These are phyloP conservation scores for Quercus engelmannii DNA, from an alignment of 306 rosid genomes.

Conservation along the genomic window DNA sequence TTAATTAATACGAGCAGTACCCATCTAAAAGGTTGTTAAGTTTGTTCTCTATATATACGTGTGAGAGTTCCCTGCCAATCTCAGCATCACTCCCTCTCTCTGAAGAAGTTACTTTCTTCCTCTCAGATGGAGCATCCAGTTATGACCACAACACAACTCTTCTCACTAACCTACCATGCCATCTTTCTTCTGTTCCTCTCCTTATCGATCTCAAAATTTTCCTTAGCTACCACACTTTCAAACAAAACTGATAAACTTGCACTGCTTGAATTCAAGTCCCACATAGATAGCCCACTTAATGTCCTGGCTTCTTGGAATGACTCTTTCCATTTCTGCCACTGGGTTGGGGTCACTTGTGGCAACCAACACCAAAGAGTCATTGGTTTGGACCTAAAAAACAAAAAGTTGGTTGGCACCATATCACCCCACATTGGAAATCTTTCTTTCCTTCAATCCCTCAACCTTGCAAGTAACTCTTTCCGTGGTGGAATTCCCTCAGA, in stretches of 20 bases:
- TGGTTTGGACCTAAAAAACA: not conserved
- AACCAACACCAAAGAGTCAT: slow-evolving; percentile 8
- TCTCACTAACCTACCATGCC: not conserved
- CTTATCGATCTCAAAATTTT: not conserved
- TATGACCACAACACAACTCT: not conserved
- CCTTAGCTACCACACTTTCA: not conserved
- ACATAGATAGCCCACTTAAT: not conserved
- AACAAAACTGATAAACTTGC: slow-evolving; percentile 1
- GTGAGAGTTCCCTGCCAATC: too few relatives aligned
- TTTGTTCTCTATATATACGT: too few relatives aligned
- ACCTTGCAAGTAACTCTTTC: not conserved
- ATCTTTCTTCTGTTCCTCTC: not conserved
- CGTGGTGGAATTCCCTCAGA: not conserved
- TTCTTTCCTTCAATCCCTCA: not conserved
- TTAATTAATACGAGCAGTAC: too few relatives aligned
- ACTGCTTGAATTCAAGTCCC: slow-evolving; percentile 6
- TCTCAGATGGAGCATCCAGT: not conserved
- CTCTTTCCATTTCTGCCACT: slow-evolving; percentile 11
- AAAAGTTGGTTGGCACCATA: not conserved
- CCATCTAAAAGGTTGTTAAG: too few relatives aligned
- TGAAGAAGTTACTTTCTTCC: not conserved
- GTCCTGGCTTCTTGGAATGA: slow-evolving; percentile 8
- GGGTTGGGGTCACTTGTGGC: slow-evolving; percentile 15
- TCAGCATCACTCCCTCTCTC: too few relatives aligned
- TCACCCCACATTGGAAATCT: slow-evolving; percentile 4